Evolutionary conservation across 768 basidiomycete species (phyloP).

Genomic region (Russula abietina): DNA sequence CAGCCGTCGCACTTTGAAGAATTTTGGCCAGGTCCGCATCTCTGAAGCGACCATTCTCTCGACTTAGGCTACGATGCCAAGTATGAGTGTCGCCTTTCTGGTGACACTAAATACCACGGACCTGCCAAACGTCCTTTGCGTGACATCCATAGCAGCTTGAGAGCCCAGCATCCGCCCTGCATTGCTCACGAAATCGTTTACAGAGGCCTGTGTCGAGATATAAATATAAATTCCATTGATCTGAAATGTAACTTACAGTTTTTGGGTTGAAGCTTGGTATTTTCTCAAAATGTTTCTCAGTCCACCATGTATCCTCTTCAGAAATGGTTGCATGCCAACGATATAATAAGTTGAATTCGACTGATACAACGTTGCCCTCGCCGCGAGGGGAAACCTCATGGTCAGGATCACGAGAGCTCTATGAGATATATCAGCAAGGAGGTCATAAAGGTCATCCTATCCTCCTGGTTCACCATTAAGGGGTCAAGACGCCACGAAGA

Average conservation of each 20-base stretch:
- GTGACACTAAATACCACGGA: neutral
- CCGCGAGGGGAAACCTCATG: conserved; percentile 58
- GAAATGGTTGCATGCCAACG: conserved; percentile 29
- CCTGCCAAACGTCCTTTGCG: conserved; percentile 30
- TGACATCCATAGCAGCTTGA: conserved; percentile 26
- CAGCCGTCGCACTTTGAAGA: conserved; percentile 58
- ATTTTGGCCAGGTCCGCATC: conserved; percentile 59
- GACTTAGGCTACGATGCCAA: conserved; percentile 27
- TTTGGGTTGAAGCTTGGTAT: conserved; percentile 4
- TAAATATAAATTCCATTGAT: conserved; percentile 9
- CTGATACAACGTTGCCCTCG: conserved; percentile 66
- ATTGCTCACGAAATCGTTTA: conserved; percentile 25
- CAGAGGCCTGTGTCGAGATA: conserved; percentile 32
- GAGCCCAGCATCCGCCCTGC: conserved; percentile 29
- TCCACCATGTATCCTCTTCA: conserved; percentile 10
- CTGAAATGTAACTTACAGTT: conserved; percentile 2
- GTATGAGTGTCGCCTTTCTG: neutral
- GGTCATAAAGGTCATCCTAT: neutral
- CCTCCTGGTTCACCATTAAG: conserved; percentile 40
- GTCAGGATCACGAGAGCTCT: conserved; percentile 46
- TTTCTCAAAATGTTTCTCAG: neutral
- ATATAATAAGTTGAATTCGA: conserved; percentile 64
- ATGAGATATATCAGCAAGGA: neutral
- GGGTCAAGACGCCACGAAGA: conserved; percentile 64
- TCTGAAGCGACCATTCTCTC: conserved; percentile 43